Percentiles rank a stretch among this genome's conserved stretches.
Evolutionary conservation across 1,284 basidiomycete genomes (phyloP).

Genomic region (Ustilago crameri): DNA sequence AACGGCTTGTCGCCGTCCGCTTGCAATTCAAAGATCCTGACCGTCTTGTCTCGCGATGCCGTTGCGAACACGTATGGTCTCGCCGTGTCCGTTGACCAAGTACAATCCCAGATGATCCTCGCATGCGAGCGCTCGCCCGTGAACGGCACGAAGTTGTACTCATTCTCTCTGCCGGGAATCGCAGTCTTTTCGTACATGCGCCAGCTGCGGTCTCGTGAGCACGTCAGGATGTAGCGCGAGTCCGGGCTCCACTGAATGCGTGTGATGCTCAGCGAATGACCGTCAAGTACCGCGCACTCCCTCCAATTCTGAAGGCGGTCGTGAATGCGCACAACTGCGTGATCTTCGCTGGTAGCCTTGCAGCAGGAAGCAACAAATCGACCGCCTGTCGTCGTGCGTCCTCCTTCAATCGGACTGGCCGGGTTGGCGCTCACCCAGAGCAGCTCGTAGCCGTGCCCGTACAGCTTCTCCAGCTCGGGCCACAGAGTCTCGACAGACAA

Average conservation of each 20-base stretch:
- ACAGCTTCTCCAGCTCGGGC: slow-evolving; percentile 96
- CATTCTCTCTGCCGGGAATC: background rate
- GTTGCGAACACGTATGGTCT: slow-evolving; percentile 79
- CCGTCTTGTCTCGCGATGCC: slow-evolving; percentile 94
- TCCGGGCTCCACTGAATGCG: slow-evolving; percentile 87
- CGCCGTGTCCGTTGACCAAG: slow-evolving; percentile 75
- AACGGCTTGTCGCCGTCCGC: slow-evolving; percentile 29
- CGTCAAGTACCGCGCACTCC: slow-evolving; percentile 77
- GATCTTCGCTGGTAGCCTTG: slow-evolving; percentile 84
- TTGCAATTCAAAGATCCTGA: slow-evolving; percentile 67
- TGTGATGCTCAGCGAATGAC: slow-evolving; percentile 90
- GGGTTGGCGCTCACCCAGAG: slow-evolving; percentile 43
- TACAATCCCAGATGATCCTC: slow-evolving; percentile 94
- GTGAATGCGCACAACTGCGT: slow-evolving; percentile 88
- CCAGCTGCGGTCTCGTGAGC: slow-evolving; percentile 93
- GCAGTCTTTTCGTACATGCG: slow-evolving; percentile 75
- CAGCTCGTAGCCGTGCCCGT: slow-evolving; percentile 97
- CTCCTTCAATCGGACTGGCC: slow-evolving; percentile 17
- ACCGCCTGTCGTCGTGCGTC: slow-evolving; percentile 68
- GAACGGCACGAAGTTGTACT: slow-evolving; percentile 36
- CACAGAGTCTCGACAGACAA: slow-evolving; percentile 87
- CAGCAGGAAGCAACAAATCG: slow-evolving; percentile 88
- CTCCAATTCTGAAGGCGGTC: slow-evolving; percentile 76
- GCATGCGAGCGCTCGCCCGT: slow-evolving; percentile 80
- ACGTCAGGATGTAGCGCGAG: slow-evolving; percentile 81